A percentile compares a stretch with the other conserved stretches of the same genome.
Conservation (phyloP, 116 monocot genomes). For the Iris pallida region DNA sequence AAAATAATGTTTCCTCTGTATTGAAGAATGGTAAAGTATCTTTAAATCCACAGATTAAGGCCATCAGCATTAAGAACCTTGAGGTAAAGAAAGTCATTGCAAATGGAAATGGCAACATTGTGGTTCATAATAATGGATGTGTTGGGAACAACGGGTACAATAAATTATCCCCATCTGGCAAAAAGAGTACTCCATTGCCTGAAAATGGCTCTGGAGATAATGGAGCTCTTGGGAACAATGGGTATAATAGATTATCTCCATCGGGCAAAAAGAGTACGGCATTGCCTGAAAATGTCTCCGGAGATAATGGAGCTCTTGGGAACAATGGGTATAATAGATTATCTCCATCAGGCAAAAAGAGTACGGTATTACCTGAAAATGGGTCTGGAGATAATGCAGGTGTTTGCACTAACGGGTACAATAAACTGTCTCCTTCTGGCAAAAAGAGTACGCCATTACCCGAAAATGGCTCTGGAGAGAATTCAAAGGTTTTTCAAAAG, state of each 20-base stretch:
- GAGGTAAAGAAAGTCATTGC: conserved; percentile 28
- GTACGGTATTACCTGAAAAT: conserved; percentile 3
- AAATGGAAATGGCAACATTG: conserved; percentile 46
- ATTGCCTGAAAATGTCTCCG: not conserved
- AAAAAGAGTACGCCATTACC: conserved; percentile 13
- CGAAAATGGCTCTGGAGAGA: conserved; percentile 6
- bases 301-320: conserved; percentile 12
- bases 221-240: conserved; percentile 5
- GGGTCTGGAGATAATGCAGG: conserved; percentile 10
- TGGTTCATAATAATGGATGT: conserved; percentile 18
- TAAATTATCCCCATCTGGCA: conserved; percentile 12
- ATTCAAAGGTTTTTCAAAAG: conserved; percentile 1
- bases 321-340: conserved; percentile 13
- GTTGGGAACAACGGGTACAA: conserved; percentile 3
- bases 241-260: conserved; percentile 13
- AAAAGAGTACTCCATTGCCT: conserved; percentile 14
- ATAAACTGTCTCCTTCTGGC: conserved; percentile 11
- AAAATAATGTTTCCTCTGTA: conserved; percentile 18
- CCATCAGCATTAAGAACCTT: conserved; percentile 29
- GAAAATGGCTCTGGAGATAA: conserved; percentile 8
- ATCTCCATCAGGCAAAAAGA: conserved; percentile 16
- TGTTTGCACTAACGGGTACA: conserved; percentile 4
- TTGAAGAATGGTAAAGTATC: conserved; percentile 42
- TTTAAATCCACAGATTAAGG: conserved; percentile 39
- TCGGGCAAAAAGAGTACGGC: conserved; percentile 13